phyloP scores from a whole-genome alignment of 2,329 filamentous ascomycete genomes.

The Helminthosporium solani region DNA sequence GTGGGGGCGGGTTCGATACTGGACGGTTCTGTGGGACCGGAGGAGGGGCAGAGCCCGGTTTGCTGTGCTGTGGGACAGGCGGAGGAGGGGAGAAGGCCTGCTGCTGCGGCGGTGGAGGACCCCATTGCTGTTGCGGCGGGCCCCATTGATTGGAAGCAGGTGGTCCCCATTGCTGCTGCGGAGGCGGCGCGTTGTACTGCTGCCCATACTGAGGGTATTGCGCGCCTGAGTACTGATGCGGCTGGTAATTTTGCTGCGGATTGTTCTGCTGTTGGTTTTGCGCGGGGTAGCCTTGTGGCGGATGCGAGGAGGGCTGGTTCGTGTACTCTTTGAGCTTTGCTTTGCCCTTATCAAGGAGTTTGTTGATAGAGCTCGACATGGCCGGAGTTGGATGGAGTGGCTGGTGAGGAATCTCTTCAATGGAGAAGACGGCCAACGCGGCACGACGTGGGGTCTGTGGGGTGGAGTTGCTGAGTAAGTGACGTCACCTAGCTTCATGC shows the following conservation, averaged over 20 bases:
- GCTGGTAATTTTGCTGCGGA: conserved; percentile 13
- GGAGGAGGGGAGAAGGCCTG: conserved; percentile 25
- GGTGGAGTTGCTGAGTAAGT: neutral
- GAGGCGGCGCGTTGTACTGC: conserved; percentile 14
- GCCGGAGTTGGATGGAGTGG: neutral
- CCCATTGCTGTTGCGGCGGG: conserved; percentile 21
- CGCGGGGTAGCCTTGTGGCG: conserved; percentile 17
- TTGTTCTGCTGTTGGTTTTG: conserved; percentile 24
- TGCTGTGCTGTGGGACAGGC: conserved; percentile 33
- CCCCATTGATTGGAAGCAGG: conserved; percentile 26
- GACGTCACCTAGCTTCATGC: neutral
- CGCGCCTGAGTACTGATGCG: conserved; percentile 20
- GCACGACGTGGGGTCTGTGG: neutral
- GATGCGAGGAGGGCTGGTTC: conserved; percentile 21
- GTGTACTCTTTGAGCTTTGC: conserved; percentile 39
- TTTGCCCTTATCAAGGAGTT: conserved; percentile 40
- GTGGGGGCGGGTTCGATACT: conserved; percentile 28
- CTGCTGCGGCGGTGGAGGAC: conserved; percentile 16
- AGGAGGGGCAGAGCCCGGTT: conserved; percentile 29
- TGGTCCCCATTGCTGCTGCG: conserved; percentile 22
- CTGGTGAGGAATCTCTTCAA: neutral
- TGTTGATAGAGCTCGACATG: conserved; percentile 36
- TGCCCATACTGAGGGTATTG: conserved; percentile 14
- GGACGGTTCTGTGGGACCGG: conserved; percentile 32
- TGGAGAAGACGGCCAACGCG: neutral